Conservation (phyloP, 169 alveolate genomes). For the Plasmodium ovale region DNA sequence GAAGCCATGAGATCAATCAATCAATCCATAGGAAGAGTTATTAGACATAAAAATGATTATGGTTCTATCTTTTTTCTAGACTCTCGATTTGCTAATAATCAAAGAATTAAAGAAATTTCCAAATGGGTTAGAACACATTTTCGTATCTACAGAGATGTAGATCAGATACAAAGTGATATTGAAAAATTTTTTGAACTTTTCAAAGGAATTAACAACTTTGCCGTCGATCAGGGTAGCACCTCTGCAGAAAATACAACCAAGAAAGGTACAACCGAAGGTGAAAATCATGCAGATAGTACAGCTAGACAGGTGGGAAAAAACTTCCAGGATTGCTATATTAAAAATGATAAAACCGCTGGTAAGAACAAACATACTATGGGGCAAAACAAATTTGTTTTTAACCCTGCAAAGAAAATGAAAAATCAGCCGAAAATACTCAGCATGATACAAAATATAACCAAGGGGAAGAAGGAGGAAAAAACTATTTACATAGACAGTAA, state of each 20-base stretch:
- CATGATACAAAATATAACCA: constrained; percentile 75
- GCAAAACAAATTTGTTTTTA: constrained; percentile 49
- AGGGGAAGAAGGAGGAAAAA: constrained; percentile 62
- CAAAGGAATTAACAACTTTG: constrained; percentile 33
- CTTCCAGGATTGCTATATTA: constrained; percentile 69
- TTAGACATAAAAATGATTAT: constrained; percentile 95
- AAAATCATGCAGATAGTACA: not conserved
- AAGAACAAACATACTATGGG: constrained; percentile 21
- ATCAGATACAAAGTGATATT: constrained; percentile 74
- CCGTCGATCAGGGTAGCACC: not conserved
- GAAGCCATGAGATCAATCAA: constrained; percentile 96
- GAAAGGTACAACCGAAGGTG: not conserved
- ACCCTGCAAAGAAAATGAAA: constrained; percentile 56
- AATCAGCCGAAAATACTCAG: constrained; percentile 70
- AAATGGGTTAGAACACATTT: constrained; percentile 89
- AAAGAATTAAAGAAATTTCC: constrained; percentile 86
- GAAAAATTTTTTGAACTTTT: constrained; percentile 74
- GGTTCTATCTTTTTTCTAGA: constrained; percentile 94
- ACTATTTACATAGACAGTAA: constrained; percentile 24
- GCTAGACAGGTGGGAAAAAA: constrained; percentile 39
- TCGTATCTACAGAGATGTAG: constrained; percentile 60
- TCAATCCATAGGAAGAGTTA: constrained; percentile 97
- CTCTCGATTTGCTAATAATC: constrained; percentile 86
- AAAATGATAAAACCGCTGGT: constrained; percentile 12
- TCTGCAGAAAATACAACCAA: not conserved